Evolutionary conservation across 345 rosid species (phyloP), one percentile per base, ranked within the genome.

Genomic region (Citrus cavaleriei): DNA sequence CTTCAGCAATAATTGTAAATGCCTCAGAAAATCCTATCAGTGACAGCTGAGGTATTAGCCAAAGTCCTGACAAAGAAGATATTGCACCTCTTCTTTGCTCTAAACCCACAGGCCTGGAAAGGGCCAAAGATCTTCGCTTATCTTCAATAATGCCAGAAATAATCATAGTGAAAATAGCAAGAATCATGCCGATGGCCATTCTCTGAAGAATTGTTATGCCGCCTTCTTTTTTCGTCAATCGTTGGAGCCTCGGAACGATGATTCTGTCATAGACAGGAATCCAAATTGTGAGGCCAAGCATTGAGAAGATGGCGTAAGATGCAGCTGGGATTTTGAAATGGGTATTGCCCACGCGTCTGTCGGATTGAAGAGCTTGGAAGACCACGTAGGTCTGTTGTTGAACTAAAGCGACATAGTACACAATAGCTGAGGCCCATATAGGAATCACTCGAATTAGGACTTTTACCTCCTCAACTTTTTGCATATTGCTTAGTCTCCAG

Each of bases 401-500:
- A 40, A 30, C 34, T 16, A 68, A 7, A 40, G 89, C 79, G 8
- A 84, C 49, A 30, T 19, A 55, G 73, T 65, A 79, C 3, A 86
- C 57, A 22, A 84, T 18, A 1, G 63, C 79, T 14, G 91, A 27
- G 0, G 70, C 65, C 85, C 88, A 83, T 64, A 84, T 63, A 0
- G 91, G 91, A 63, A 84, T n/a, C 27, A 86, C 79, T 70, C 88
- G 78, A 22, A 82, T 34, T 37, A 88, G 8, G 54, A 90, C 84
- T 76, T 87, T 88, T 24, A 85, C 78, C 68, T 88, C 93, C 78
- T 90, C 93, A 49, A 88, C 85, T 37, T 87, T 81, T 55, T 90
- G 93, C 57, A 85, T 22, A 55, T 87, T 85, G 79, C 88, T 77
- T 1, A 90, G 87, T 57, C 72, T 77, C 91, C 90, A 87, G n/a